These are phyloP conservation scores for Acer negundo DNA, from an alignment of 345 rosid genomes.

Conservation along the genomic window DNA sequence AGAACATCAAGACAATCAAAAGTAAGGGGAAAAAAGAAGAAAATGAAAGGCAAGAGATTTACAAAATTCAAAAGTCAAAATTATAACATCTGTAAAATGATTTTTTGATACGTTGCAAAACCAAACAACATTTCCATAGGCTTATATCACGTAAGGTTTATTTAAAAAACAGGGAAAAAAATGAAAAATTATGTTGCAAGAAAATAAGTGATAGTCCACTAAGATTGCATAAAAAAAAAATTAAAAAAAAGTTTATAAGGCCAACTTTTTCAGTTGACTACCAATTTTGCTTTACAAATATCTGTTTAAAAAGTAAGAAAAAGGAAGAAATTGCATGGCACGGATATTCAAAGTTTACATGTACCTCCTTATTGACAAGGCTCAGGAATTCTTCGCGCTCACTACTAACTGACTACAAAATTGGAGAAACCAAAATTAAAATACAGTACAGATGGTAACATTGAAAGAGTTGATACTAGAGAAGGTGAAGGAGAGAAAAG, in stretches of 20 bases:
- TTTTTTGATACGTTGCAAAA: background rate
- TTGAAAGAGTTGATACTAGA: background rate
- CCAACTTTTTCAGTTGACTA: background rate
- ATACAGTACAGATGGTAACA: constrained; percentile 10
- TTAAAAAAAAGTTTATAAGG: background rate
- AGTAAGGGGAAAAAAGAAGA: background rate
- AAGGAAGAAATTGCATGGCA: background rate
- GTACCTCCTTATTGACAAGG: constrained; percentile 92
- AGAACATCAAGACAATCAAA: constrained; percentile 25
- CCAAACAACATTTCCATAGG: background rate
- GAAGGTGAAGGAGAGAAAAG: constrained; percentile 6
- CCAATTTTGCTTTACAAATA: background rate
- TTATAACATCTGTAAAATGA: background rate
- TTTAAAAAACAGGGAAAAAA: no score
- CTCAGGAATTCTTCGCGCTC: constrained; percentile 90
- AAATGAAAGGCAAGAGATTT: background rate
- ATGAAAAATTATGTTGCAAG: background rate
- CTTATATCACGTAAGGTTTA: background rate
- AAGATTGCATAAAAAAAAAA: background rate
- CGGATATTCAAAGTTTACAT: constrained; percentile 13
- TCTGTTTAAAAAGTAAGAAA: background rate
- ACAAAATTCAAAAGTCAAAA: background rate
- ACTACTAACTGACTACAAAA: constrained; percentile 77
- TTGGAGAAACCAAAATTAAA: constrained; percentile 22
- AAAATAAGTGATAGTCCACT: background rate